Evolutionary conservation across 2,329 filamentous ascomycete species (phyloP).

Genomic region (Tolypocladium inflatum): DNA sequence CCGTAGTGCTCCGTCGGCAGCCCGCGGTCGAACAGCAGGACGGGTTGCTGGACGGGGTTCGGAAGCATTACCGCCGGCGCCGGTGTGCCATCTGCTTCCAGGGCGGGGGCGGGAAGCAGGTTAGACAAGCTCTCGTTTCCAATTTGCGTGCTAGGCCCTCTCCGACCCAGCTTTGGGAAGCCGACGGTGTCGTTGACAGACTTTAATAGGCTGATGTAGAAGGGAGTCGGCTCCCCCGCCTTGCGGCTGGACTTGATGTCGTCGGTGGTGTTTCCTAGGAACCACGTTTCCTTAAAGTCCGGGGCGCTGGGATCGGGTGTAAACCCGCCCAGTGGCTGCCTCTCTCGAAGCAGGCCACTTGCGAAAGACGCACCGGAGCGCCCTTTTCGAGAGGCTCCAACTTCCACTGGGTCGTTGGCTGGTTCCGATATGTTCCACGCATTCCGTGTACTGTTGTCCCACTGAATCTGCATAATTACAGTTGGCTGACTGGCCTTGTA

Average conservation of each 20-base stretch:
- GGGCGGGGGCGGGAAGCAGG: constrained; percentile 52
- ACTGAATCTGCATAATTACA: constrained; percentile 70
- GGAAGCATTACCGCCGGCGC: constrained; percentile 65
- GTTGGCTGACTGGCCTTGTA: constrained; percentile 63
- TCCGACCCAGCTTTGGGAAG: constrained; percentile 13
- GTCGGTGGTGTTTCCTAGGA: constrained; percentile 82
- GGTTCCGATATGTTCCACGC: constrained; percentile 37
- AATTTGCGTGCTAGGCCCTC: constrained; percentile 8
- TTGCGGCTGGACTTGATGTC: constrained; percentile 55
- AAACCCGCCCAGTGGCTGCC: constrained; percentile 20
- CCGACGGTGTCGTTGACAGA: constrained; percentile 27
- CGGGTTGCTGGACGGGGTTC: constrained; percentile 60
- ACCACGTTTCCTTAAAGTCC: constrained; percentile 60
- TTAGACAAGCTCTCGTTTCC: constrained; percentile 18
- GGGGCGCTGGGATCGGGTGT: constrained; percentile 48
- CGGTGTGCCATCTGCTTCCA: constrained; percentile 61
- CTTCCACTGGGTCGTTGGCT: constrained; percentile 3
- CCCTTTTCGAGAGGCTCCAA: constrained; percentile 18
- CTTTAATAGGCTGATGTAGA: constrained; percentile 68
- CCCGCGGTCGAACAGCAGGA: constrained; percentile 79
- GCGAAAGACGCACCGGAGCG: constrained; percentile 13
- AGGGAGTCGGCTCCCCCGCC: constrained; percentile 78
- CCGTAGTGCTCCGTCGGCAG: constrained; percentile 78
- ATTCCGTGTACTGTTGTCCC: constrained; percentile 49
- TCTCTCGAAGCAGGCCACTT: constrained; percentile 11